phyloP scores from a whole-genome alignment of 768 basidiomycete genomes.

The Tricholoma bakamatsutake region DNA sequence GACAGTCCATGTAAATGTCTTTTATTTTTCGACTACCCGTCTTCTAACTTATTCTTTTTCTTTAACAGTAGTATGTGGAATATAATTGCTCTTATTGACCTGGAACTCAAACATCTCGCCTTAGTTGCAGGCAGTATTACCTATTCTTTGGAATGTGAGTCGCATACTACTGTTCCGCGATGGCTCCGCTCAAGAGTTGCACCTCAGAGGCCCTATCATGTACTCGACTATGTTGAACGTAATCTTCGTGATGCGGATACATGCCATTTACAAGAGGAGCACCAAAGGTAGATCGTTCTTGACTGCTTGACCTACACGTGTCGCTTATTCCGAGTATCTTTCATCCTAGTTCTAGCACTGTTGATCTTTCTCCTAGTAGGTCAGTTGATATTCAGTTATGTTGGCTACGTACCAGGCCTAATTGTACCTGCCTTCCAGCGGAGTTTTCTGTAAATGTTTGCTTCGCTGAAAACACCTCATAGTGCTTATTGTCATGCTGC shows the following conservation, averaged over 20 bases:
- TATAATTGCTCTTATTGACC: neutral
- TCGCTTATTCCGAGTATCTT: too few relatives aligned
- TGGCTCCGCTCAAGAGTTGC: neutral
- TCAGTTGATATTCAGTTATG: neutral
- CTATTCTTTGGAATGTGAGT: slow-evolving; percentile 1
- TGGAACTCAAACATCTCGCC: neutral
- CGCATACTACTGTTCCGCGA: neutral
- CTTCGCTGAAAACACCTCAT: too few relatives aligned
- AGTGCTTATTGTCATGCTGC: neutral
- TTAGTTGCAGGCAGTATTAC: neutral
- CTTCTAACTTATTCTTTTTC: neutral
- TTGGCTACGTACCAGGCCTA: neutral
- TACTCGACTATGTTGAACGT: neutral
- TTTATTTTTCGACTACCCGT: neutral
- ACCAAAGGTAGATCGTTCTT: neutral
- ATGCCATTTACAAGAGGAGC: neutral
- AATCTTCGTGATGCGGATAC: neutral
- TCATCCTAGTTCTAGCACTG: neutral
- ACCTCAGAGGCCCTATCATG: neutral
- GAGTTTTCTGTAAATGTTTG: neutral
- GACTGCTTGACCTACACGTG: too few relatives aligned
- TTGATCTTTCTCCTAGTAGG: neutral
- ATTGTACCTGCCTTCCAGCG: neutral
- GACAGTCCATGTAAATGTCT: neutral
- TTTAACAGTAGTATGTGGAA: neutral